These are phyloP conservation scores for Rutstroemia sp. DNA, from an alignment of 2,329 filamentous ascomycete genomes.

Conservation along the genomic window DNA sequence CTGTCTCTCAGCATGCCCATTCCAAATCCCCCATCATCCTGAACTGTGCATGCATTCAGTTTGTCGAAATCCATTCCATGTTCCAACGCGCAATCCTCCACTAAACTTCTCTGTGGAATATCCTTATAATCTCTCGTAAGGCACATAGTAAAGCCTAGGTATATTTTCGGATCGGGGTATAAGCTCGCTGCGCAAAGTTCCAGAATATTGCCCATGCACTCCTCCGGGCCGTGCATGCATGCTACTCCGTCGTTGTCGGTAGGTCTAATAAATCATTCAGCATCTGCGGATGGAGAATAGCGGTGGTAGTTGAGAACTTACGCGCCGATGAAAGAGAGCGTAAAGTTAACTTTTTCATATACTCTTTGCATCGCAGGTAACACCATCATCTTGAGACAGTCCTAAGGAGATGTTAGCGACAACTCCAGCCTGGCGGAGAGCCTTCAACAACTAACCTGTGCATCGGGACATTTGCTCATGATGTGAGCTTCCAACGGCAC, in stretches of 20 bases:
- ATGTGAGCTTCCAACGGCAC: constrained; percentile 90
- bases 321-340: constrained; percentile 75
- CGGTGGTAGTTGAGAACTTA: constrained; percentile 31
- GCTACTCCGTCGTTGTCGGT: constrained; percentile 74
- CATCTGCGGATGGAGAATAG: too few relatives aligned
- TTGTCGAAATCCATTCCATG: constrained; percentile 78
- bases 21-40: constrained; percentile 66
- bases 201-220: constrained; percentile 92
- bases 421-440: neutral
- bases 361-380: constrained; percentile 81
- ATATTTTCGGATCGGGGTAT: constrained; percentile 79
- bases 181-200: constrained; percentile 82
- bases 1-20: constrained; percentile 61
- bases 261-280: constrained; percentile 35
- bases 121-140: constrained; percentile 65
- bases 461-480: constrained; percentile 96
- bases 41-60: constrained; percentile 74
- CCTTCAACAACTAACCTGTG: constrained; percentile 41
- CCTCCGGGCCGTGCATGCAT: constrained; percentile 82
- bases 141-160: constrained; percentile 91
- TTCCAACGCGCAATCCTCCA: constrained; percentile 84
- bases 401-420: constrained; percentile 32
- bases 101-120: constrained; percentile 71
- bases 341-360: constrained; percentile 82
- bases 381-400: constrained; percentile 73